Evolutionary conservation across 1,284 basidiomycete genomes (phyloP), one percentile per base, ranked within the genome.

Genomic region (Cerrena zonata): DNA sequence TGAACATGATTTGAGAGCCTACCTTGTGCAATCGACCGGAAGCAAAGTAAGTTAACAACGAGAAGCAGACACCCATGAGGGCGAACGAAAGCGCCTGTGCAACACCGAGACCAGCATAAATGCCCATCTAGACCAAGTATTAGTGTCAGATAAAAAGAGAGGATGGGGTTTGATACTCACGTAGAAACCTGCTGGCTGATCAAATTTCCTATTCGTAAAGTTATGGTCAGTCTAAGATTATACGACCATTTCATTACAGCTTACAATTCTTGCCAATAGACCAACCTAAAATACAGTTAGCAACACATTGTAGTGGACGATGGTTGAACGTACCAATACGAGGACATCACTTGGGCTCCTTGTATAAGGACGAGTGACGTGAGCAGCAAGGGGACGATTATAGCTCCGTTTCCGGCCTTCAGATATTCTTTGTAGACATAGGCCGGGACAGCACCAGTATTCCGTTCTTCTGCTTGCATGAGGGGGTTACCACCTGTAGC

Each of bases 391-490:
- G 86, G 84, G 1, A 86, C 54, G 13, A 84, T 62, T 30, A 80
- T 52, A 11, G 56, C 51, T 5, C 83, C 85, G 30, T 75, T 75
- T 3, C 77, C 86, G 7, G 82, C 81, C 15, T 66, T 61, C 34
- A 77, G 55, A 57, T 84, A 86, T 38, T 70, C 62, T 59, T 68
- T 75, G 56, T 85, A 84, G 13, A 84, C 74, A 4, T 66, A 54
- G 51, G 60, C 62, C 45, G 69, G 70, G 48, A 86, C 76, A 2
- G 80, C 76, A 19, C 83, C 83, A 0, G 75, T 80, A 53, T 78
- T 82, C 34, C 82, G 66, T 58, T 85, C 80, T 61, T 84, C 81
- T 21, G 65, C 63, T 59, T 86, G 84, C 84, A 88, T 88, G 52
- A 87, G 70, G 19, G 68, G 66, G 15, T 65, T 57, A 15, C 54